Percentiles rank a stretch among this genome's conserved stretches.
Evolutionary conservation across 2,329 filamentous ascomycete species (phyloP).

Genomic region (Aspergillus aculeatus): DNA sequence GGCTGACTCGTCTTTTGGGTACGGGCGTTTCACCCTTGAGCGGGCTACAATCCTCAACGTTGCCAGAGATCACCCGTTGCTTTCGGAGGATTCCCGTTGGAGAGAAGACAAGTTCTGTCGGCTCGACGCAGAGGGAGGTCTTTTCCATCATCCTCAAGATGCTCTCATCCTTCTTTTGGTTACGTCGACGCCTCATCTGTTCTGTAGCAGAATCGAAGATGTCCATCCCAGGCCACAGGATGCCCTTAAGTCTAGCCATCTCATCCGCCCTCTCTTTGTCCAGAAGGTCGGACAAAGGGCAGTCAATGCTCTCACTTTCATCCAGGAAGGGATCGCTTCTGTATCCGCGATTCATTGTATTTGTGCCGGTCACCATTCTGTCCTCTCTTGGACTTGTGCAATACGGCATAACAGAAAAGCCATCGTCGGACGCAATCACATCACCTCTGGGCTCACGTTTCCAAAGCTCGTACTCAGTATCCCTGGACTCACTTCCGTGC

Average conservation of each 20-base stretch:
- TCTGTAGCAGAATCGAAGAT: slow-evolving; percentile 52
- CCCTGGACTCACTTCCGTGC: slow-evolving; percentile 1
- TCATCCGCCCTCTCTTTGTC: slow-evolving; percentile 38
- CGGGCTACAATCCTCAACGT: slow-evolving; percentile 49
- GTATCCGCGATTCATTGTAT: slow-evolving; percentile 1
- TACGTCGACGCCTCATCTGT: slow-evolving; percentile 50
- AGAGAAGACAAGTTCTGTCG: slow-evolving; percentile 49
- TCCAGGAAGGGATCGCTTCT: slow-evolving; percentile 24
- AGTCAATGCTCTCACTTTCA: slow-evolving; percentile 19
- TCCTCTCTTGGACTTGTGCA: slow-evolving; percentile 9
- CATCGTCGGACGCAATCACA: slow-evolving; percentile 19
- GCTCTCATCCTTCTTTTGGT: slow-evolving; percentile 52
- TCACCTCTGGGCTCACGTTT: slow-evolving; percentile 19
- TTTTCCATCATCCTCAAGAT: slow-evolving; percentile 48
- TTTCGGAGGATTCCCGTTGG: slow-evolving; percentile 44
- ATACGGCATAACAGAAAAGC: slow-evolving; percentile 9
- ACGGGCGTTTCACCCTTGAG: slow-evolving; percentile 47
- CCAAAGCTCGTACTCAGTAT: slow-evolving; percentile 3
- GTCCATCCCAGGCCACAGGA: slow-evolving; percentile 53
- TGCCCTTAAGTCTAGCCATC: slow-evolving; percentile 46
- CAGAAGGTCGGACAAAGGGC: slow-evolving; percentile 19
- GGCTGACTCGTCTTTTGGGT: slow-evolving; percentile 35
- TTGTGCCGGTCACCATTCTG: slow-evolving; percentile 2
- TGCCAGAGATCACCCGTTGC: slow-evolving; percentile 48
- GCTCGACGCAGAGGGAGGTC: slow-evolving; percentile 45